Evolutionary conservation across 148 eudicot genomes (phyloP), one percentile per base, ranked within the genome.

Genomic region (Talinum fruticosum): DNA sequence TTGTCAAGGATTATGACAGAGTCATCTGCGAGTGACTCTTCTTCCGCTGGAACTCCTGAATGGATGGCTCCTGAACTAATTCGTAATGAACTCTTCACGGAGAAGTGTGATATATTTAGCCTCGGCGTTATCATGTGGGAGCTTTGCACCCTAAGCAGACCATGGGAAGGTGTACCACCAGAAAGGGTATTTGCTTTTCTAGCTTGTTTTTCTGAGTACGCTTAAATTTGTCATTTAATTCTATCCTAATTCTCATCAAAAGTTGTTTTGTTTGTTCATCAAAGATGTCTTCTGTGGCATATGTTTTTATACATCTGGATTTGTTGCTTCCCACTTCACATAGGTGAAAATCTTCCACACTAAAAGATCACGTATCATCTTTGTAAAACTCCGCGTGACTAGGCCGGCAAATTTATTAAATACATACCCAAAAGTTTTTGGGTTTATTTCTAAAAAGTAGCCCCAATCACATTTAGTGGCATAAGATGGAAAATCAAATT

Each of bases 11-110:
- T 89, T 77, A 88, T 90, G 93, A 83, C 78, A 45, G 85, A 88
- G 24, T 19, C 79, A 7, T 76, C 88, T 44, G 79, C 89, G 69
- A 86, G 79, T 44, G 95, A 93, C 82, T 79, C 91, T 33, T 89
- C 94, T 41, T 90, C 97, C 23, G 99, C 99, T n/a, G 99, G 99
- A 59, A 96, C 99, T 79, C 99, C 99, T 35, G 97, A 96, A 79
- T 96, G 99, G 99, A 96, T 96, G 99, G 99, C 99, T 75, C 97
- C 97, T 57, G 97, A 93, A 85, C 95, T 96, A 41, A 88, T 96
- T 33, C 94, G 99, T 45, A 93, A 90, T 33, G 99, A 96, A 81
- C 90, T 97, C 77, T 96, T 91, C 85, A 89, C 94, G 0, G 97
- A 93, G 74, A 96, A 96, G 83, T 93, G 97, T 76, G 97, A 96